These are phyloP conservation scores for Straminergon stramineum DNA, from an alignment of 225 moss, liverwort and hornwort genomes.

Conservation along the genomic window DNA sequence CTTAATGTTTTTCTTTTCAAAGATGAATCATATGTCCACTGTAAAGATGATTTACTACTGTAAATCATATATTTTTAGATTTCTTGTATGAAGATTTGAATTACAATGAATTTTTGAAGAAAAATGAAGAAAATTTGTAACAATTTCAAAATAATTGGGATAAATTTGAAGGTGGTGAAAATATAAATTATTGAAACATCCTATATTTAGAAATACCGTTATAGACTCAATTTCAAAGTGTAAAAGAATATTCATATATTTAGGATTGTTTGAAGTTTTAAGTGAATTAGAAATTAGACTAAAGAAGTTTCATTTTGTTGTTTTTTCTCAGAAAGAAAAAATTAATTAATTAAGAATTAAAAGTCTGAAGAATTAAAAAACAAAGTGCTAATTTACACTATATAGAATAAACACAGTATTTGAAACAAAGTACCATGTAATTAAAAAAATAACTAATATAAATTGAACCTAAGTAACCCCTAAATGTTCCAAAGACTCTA, in stretches of 20 bases:
- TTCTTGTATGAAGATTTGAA: rapidly evolving
- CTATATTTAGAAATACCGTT: neutral
- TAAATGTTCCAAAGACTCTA: neutral
- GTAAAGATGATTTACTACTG: no score
- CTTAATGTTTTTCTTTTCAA: neutral
- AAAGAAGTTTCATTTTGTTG: neutral
- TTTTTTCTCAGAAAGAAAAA: neutral
- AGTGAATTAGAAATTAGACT: neutral
- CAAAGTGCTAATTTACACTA: neutral
- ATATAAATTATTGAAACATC: neutral
- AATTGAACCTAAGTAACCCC: neutral
- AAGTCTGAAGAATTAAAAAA: neutral
- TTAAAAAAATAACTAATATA: neutral
- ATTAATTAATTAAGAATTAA: no score
- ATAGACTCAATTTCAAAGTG: neutral
- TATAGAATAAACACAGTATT: no score
- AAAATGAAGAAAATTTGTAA: neutral
- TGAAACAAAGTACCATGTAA: neutral
- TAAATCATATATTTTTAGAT: neutral
- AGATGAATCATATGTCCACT: no score
- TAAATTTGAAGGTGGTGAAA: neutral
- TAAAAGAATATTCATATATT: neutral
- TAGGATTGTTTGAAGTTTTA: neutral
- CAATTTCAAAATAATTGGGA: neutral
- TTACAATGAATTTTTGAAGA: neutral